Evolutionary conservation across 768 basidiomycete genomes (phyloP), one percentile per base, ranked within the genome.

Genomic region (Boletus subparvulus): DNA sequence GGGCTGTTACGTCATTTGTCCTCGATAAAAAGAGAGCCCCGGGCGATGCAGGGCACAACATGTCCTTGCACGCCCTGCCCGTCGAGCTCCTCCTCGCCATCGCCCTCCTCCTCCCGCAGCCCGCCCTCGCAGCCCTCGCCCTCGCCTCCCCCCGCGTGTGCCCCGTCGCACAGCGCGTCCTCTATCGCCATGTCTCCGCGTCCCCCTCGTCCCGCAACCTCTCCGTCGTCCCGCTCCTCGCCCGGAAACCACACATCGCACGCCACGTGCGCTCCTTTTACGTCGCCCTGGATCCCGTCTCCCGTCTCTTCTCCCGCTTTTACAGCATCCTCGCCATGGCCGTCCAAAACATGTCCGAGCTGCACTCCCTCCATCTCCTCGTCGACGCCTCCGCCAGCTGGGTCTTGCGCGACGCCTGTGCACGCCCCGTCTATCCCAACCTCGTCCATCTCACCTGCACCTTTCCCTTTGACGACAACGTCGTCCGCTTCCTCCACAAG

Each of bases 51-150:
- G 12, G 1, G 13, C 3, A 13, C 35, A 36, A 16, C 35, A 81
- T 83, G 82, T 75, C 77, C 61, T 66, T 83, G 59, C 60, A 71
- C 44, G 61, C 58, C 35, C 76, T 90, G 47, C 88, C 89, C 50
- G 60, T 71, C 44, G 90, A 92, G 64, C 82, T 90, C 63, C 64
- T 87, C 61, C 81, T 84, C 73, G 65, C 70, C 69, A 70, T 90
- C 68, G 71, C 72, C 73, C 73, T 65, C 41, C 69, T 61, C 52
- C 68, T 78, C 56, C 60, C 66, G 64, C 67, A 24, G 43, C 50
- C 45, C 52, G 60, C 70, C n/a, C 83, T 89, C 62, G 71, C 76
- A 47, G 68, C 78, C 12, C 75, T 87, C 60, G 77, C 86, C 2
- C 71, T 66, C 19, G 74, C 82, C 8, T 72, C 61, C 59, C 66